phyloP scores from a whole-genome alignment of 2,329 filamentous ascomycete genomes.

The Beauveria sp. region DNA sequence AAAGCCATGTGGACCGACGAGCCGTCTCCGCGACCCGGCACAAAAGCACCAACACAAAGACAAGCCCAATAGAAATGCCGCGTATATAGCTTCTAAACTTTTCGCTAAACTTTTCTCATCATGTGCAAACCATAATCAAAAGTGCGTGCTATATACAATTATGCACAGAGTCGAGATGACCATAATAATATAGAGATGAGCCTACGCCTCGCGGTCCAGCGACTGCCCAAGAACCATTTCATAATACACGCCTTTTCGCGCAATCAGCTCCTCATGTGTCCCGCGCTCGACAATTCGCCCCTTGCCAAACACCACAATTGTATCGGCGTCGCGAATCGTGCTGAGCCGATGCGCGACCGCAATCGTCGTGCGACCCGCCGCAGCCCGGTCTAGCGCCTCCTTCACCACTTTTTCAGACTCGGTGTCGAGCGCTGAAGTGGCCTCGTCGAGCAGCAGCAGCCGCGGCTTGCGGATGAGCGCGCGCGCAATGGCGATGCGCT shows the following conservation, averaged over 20 bases:
- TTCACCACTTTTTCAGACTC: constrained; percentile 61
- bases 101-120: too few relatives aligned
- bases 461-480: constrained; percentile 59
- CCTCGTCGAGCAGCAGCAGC: constrained; percentile 66
- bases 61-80: too few relatives aligned
- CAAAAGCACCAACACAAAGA: too few relatives aligned
- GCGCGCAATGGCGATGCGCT: constrained; percentile 65
- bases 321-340: constrained; percentile 49
- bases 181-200: too few relatives aligned
- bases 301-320: constrained; percentile 51
- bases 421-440: constrained; percentile 57
- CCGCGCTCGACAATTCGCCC: constrained; percentile 48
- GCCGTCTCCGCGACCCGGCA: too few relatives aligned
- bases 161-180: not conserved
- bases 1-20: too few relatives aligned
- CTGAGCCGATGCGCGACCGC: constrained; percentile 57
- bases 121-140: not conserved
- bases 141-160: not conserved
- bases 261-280: constrained; percentile 51
- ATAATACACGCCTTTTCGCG: constrained; percentile 39
- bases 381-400: constrained; percentile 45
- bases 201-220: constrained; percentile 25
- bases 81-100: too few relatives aligned
- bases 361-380: constrained; percentile 43
- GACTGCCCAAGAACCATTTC: constrained; percentile 44